Conservation (phyloP, 1,284 basidiomycete species). For the Hymenochaete sp. region DNA sequence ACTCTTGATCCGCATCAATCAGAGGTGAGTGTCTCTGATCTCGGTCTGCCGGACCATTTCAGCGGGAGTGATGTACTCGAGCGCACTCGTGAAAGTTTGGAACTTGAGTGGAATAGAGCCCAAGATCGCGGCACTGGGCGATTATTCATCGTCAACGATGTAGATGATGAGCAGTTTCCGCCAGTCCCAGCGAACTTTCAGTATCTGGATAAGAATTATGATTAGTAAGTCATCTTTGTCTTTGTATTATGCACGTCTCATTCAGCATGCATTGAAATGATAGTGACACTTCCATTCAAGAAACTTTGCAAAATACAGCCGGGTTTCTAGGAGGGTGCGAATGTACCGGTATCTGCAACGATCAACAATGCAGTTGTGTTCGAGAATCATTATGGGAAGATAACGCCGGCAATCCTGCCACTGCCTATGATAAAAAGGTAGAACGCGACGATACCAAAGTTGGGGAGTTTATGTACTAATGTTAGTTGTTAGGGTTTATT, state of each 20-base stretch:
- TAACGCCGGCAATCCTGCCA: neutral
- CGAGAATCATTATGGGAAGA: constrained; percentile 6
- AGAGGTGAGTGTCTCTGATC: too few relatives aligned
- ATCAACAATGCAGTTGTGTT: constrained; percentile 4
- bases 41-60: too few relatives aligned
- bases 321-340: constrained; percentile 9
- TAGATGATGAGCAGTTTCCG: constrained; percentile 13
- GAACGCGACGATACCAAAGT: neutral
- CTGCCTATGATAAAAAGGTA: constrained; percentile 7
- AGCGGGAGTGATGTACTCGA: too few relatives aligned
- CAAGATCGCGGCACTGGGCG: neutral
- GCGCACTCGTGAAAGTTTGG: neutral
- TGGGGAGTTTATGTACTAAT: neutral
- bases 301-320: neutral
- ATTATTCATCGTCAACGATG: constrained; percentile 10
- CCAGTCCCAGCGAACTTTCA: neutral
- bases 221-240: constrained; percentile 6
- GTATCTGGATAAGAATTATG: constrained; percentile 8
- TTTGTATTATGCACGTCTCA: neutral
- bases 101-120: constrained; percentile 5
- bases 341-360: constrained; percentile 3
- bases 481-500: constrained; percentile 27
- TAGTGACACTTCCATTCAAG: neutral
- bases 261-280: neutral
- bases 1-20: neutral